Evolutionary conservation across 345 rosid genomes (phyloP).

Genomic region (Arabidopsis arenosa): DNA sequence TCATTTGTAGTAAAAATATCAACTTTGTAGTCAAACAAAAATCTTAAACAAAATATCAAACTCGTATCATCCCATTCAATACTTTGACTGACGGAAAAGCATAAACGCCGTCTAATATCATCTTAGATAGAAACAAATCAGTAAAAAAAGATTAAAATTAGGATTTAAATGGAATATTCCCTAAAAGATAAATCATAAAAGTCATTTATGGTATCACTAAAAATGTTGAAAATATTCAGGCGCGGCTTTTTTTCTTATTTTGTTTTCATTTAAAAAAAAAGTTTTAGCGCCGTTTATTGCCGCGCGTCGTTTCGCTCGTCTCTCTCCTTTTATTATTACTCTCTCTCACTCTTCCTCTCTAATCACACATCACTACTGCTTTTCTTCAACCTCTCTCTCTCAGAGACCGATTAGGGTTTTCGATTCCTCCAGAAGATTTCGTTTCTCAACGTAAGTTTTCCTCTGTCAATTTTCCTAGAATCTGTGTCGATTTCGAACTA

Average conservation of each 20-base stretch:
- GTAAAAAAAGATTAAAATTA: background rate
- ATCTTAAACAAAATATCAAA: no score
- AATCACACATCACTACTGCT: background rate
- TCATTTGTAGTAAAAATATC: no score
- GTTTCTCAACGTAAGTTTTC: slow-evolving; percentile 2
- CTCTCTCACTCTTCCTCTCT: background rate
- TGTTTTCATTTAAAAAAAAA: background rate
- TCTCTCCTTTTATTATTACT: background rate
- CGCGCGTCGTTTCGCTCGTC: slow-evolving; percentile 5
- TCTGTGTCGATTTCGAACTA: background rate
- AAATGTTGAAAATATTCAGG: background rate
- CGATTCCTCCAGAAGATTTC: background rate
- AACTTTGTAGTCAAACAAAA: no score
- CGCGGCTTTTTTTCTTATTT: background rate
- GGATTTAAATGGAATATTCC: background rate
- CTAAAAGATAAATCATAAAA: background rate
- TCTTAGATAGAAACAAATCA: background rate
- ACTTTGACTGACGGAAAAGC: background rate
- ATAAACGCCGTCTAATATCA: background rate
- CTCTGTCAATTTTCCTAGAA: background rate
- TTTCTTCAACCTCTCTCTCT: background rate
- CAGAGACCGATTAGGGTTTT: background rate
- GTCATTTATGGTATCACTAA: background rate
- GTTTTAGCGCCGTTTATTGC: slow-evolving; percentile 26
- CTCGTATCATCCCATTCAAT: no score